These are phyloP conservation scores for Aspergillus leporis DNA, from an alignment of 495 filamentous ascomycete genomes.

Conservation along the genomic window DNA sequence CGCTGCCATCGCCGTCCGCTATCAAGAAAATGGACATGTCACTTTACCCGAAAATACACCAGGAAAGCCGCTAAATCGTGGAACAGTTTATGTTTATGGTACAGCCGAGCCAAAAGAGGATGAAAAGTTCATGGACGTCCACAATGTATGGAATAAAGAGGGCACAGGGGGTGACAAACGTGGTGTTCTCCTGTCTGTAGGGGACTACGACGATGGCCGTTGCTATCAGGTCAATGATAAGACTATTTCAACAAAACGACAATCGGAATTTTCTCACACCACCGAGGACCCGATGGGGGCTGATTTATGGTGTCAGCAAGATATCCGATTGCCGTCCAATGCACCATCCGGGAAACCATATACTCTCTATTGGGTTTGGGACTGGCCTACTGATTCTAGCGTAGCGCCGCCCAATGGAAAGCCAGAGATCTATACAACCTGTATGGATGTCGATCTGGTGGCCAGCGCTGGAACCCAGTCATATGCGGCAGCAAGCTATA, in stretches of 20 bases:
- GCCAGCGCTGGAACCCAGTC: slow-evolving; percentile 22
- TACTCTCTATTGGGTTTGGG: slow-evolving; percentile 91
- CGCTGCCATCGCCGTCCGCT: slow-evolving; percentile 68
- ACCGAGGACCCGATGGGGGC: slow-evolving; percentile 45
- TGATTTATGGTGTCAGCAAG: slow-evolving; percentile 74
- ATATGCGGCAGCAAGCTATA: slow-evolving; percentile 22
- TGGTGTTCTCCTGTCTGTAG: slow-evolving; percentile 68
- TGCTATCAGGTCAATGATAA: slow-evolving; percentile 70
- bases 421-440: slow-evolving; percentile 77
- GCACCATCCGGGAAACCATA: slow-evolving; percentile 53
- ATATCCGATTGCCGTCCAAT: slow-evolving; percentile 66
- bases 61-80: slow-evolving; percentile 67
- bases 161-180: slow-evolving; percentile 75
- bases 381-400: slow-evolving; percentile 67
- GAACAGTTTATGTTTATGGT: slow-evolving; percentile 80
- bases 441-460: slow-evolving; percentile 72
- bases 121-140: slow-evolving; percentile 67
- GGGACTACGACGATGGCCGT: slow-evolving; percentile 79
- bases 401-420: slow-evolving; percentile 52
- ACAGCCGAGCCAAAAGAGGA: slow-evolving; percentile 63
- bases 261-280: slow-evolving; percentile 47
- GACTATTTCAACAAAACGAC: slow-evolving; percentile 55
- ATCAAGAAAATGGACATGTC: slow-evolving; percentile 88
- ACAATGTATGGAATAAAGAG: slow-evolving; percentile 70
- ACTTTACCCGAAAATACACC: slow-evolving; percentile 58